phyloP scores from a whole-genome alignment of 2,329 filamentous ascomycete species.

The Cladosporium oxysporum region DNA sequence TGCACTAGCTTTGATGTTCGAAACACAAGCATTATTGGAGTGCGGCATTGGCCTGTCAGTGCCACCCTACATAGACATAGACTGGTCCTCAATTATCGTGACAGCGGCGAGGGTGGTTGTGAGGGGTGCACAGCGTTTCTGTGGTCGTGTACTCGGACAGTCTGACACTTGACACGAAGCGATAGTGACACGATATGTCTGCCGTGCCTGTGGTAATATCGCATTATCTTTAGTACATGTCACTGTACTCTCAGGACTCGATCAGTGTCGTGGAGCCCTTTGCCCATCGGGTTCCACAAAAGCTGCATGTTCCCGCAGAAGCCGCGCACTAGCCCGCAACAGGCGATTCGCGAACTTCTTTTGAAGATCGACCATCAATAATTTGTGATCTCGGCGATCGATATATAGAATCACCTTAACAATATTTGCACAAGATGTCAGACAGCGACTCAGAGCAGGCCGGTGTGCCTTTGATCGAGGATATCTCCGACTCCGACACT shows the following conservation, averaged over 20 bases:
- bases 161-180: not conserved
- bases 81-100: not conserved
- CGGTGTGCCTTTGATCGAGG: slow-evolving; percentile 48
- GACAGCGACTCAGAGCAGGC: slow-evolving; percentile 45
- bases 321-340: slow-evolving; percentile 8
- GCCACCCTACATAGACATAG: not conserved
- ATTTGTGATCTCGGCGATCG: not conserved
- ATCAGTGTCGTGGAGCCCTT: not conserved
- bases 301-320: not conserved
- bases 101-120: not conserved
- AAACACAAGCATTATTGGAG: not conserved
- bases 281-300: not conserved
- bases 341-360: slow-evolving; percentile 13
- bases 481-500: slow-evolving; percentile 38
- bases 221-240: not conserved
- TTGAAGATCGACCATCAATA: slow-evolving; percentile 15
- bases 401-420: not conserved
- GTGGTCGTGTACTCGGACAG: not conserved
- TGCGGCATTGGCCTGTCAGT: not conserved
- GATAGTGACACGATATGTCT: not conserved
- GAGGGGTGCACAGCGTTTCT: not conserved
- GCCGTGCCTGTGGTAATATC: not conserved
- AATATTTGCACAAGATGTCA: slow-evolving; percentile 39
- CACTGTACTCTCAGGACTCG: not conserved
- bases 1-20: not conserved